Evolutionary conservation across 2,329 filamentous ascomycete genomes (phyloP), one percentile per base, ranked within the genome.

Genomic region (Nemania bipapillata): DNA sequence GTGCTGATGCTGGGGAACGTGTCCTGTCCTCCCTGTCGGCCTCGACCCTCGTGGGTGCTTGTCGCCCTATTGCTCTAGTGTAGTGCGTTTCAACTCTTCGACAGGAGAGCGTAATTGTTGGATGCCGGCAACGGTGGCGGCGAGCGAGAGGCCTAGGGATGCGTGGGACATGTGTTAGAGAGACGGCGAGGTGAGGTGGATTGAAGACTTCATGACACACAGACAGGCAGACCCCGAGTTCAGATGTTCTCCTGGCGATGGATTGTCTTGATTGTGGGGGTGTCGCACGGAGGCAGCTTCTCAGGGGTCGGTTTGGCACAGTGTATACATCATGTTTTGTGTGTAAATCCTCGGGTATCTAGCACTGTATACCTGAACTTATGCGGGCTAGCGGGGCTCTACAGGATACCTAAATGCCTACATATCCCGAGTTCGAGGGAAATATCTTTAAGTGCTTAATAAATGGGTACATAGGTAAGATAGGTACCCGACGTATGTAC

Each of bases 1-100:
- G 68, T 67, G 72, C 72, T 69, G 66, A 64, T 62, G 58, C 61
- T 57, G 57, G 65, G 62, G 59, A 63, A 32, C 37, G 40, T 68
- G 45, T 35, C 60, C 35, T 20, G 56, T 55, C 40, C 59, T 68
- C 65, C 66, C 69, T 69, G 63, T 69, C 65, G 52, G 52, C 50
- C 32, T 52, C 49, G 47, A n/a, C 60, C 60, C 49, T 52, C 20
- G 26, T 20, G 60, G 40, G 42, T 28, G 12, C 32, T 54, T 50
- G 63, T 63, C 53, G 47, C 66, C 50, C 50, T 58, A 52, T n/a
- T 40, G 57, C 35, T 49, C 63, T 65, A 20, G 45, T 15, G 56
- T 56, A 53, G 26, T 26, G 50, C 28, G 59, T 67, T 65, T 61
- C 66, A 66, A 62, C 63, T 42, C 37, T 20, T 15, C 50, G 8